phyloP scores from a whole-genome alignment of 164 flowering plant species.

The Magnolia officinalis region DNA sequence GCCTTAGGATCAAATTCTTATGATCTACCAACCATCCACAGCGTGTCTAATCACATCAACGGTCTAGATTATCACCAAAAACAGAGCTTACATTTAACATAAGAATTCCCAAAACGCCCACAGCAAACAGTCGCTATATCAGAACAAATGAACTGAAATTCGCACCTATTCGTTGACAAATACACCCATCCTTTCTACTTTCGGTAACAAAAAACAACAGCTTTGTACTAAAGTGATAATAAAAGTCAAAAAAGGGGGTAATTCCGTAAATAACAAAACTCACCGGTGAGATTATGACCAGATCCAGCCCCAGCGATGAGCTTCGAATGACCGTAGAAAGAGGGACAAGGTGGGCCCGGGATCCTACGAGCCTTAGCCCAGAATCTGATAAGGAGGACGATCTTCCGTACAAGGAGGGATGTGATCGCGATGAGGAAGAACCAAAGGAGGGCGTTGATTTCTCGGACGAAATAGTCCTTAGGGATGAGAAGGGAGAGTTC shows the following conservation, averaged over 20 bases:
- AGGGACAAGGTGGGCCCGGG: slow-evolving; percentile 54
- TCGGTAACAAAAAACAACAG: not conserved
- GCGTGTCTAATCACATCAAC: no score
- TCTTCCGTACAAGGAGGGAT: slow-evolving; percentile 25
- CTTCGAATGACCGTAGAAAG: slow-evolving; percentile 45
- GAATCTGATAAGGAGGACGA: slow-evolving; percentile 26
- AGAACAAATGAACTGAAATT: not conserved
- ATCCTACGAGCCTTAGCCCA: slow-evolving; percentile 35
- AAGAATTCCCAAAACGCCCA: no score
- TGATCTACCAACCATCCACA: no score
- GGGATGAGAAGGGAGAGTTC: slow-evolving; percentile 9
- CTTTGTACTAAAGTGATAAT: not conserved
- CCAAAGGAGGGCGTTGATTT: slow-evolving; percentile 49
- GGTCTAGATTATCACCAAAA: no score
- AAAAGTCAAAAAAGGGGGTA: not conserved
- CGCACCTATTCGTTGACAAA: not conserved
- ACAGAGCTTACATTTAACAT: no score
- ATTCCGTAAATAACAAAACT: not conserved
- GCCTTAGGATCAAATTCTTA: no score
- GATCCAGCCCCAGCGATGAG: slow-evolving; percentile 26
- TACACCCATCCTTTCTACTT: not conserved
- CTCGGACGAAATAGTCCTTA: slow-evolving; percentile 35
- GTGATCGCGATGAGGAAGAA: slow-evolving; percentile 41
- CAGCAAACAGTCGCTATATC: not conserved
- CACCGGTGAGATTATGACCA: slow-evolving; percentile 19